Base-by-base conservation (phyloP, 208 protist genomes). In the Leishmania amazonensis region DNA sequence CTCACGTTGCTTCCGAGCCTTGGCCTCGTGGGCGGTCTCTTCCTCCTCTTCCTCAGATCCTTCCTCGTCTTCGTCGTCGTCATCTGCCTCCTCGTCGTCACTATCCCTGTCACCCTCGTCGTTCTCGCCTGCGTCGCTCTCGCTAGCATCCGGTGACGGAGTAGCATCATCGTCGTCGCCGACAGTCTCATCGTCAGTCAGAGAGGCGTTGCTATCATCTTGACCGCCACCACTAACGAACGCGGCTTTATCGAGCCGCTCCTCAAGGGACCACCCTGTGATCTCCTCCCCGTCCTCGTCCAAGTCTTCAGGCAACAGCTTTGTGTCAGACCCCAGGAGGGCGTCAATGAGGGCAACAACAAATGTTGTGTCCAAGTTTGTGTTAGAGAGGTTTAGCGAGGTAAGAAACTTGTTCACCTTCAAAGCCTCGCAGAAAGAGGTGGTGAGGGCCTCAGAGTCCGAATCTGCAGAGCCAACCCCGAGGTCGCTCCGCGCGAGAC, bases 371-470 rank as follows among this genome's bases (percentile, higher is more conserved):
- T 73, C 65, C 13, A 97, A 81, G 62, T 93, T 91, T 79, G 94
- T 93, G 75, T 92, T 73, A 8, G 85, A 84, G 21, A 97, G 73
- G 68, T 95, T 89, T 3, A 97, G 75, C 4, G 87, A 83, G 2
- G 86, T 79, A 24, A 97, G 78, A 84, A 96, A 97, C 79, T 97
- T 97, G 85, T 92, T 96, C 68, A 87, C 47, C 78, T 91, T 90
- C n/a, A 96, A 53, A 67, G 89, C 86, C 15, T 92, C 85, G 1
- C 85, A 79, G 60, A 97, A 76, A 2, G 87, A 68, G 15, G 81
- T 31, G 19, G 88, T 65, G 47, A 86, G 72, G n/a, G 87, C 86
- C 35, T 85, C 85, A 15, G 65, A 67, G n/a, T 83, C 76, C 19
- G 77, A 65, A 13, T 88, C 86, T 17, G 87, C 79, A n/a, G 76